Evolutionary conservation across 352 stramenopile genomes (phyloP), one percentile per base, ranked within the genome.

Genomic region (Globisporangium sylvaticum): DNA sequence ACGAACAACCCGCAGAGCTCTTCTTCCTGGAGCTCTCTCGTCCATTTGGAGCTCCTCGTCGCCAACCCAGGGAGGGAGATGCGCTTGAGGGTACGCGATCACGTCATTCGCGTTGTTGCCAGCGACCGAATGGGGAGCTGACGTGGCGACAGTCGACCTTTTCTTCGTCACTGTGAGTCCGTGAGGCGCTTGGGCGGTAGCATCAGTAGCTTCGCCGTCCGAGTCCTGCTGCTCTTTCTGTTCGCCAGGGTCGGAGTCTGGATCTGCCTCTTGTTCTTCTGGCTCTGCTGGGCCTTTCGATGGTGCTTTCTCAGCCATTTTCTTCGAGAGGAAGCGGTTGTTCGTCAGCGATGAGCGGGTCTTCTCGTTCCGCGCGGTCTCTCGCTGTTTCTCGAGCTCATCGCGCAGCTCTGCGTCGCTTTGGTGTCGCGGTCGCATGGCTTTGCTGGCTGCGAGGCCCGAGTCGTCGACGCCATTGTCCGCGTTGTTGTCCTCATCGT

Each of bases 1-100:
- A 90, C 73, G 62, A 77, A 88, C 12, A 88, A 58, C 1, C 81
- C 81, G 44, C 78, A 78, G 7, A 58, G 60, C 58, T 80, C 78
- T 66, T 81, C 78, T 4, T 83, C 74, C 2, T 76, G 67, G n/a
- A 88, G 22, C 56, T 84, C 69, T 7, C 69, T 60, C 14, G 61
- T 80, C 76, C 75, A 88, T 61, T 64, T 69, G 34, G 67, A 79
- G 24, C 60, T 62, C 9, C 46, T 29, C 42, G 78, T 29, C 12
- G 63, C 60, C 0, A 71, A 34, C 7, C 61, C 48, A 34, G 70
- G 72, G 25, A 77, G 14, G 14, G 22, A 77, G 8, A 44, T 77
- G 72, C 20, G 46, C 18, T 6, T 58, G 58, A 2, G 72, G 72
- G 12, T 56, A 34, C 24, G 62, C 27, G 25, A 81, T 27, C n/a